Conservation (phyloP, 208 protist species). For the Phytomonas sp. region DNA sequence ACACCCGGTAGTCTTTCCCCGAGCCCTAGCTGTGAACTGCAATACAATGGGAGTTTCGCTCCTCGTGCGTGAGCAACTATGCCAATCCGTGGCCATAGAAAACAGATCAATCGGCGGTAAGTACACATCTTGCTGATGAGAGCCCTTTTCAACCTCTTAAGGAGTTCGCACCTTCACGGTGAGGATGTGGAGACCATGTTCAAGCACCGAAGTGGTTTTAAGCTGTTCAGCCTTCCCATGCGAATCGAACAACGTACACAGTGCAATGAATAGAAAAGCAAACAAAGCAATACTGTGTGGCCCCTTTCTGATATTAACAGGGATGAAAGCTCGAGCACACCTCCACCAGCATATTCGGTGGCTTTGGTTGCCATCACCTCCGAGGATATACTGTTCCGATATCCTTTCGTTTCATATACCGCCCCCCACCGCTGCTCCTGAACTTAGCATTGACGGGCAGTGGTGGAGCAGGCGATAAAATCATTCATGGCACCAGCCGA, state of each 20-base stretch:
- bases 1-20: constrained; percentile 16
- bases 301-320: not conserved
- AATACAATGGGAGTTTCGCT: not conserved
- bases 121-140: constrained; percentile 59
- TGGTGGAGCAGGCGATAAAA: not conserved
- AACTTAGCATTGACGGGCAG: not conserved
- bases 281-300: not conserved
- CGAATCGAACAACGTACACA: not conserved
- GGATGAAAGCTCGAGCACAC: not conserved
- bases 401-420: not conserved
- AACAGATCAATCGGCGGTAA: constrained; percentile 53
- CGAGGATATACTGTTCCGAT: not conserved
- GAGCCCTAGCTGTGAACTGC: constrained; percentile 19
- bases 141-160: constrained; percentile 81
- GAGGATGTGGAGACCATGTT: constrained; percentile 17
- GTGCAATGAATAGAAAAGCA: not conserved
- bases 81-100: constrained; percentile 29
- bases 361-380: not conserved
- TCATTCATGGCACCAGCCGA: not conserved
- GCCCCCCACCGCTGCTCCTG: no score
- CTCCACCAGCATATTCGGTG: not conserved
- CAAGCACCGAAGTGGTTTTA: constrained; percentile 7
- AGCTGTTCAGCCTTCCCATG: constrained; percentile 12
- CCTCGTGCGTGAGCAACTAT: constrained; percentile 1
- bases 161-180: constrained; percentile 69